Evolutionary conservation across 2,329 filamentous ascomycete genomes (phyloP).

Genomic region (Botryotinia calthae): DNA sequence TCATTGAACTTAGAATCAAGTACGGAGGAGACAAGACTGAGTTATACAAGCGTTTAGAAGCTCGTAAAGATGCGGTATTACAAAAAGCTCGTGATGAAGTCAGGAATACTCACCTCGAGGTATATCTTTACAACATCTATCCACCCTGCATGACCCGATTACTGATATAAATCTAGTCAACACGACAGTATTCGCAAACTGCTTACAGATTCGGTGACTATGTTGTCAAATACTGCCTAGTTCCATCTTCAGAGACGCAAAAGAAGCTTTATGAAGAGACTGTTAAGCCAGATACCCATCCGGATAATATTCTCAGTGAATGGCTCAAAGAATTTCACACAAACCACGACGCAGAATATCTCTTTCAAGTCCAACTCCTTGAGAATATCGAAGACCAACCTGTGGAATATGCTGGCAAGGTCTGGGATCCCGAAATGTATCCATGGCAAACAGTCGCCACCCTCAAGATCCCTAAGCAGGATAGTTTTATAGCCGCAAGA

Average conservation of each 20-base stretch:
- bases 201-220: slow-evolving; percentile 49
- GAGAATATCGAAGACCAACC: slow-evolving; percentile 48
- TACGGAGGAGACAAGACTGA: slow-evolving; percentile 41
- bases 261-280: slow-evolving; percentile 42
- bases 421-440: slow-evolving; percentile 48
- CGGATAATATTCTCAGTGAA: slow-evolving; percentile 41
- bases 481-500: slow-evolving; percentile 42
- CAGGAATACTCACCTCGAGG: slow-evolving; percentile 34
- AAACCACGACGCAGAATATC: slow-evolving; percentile 43
- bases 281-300: slow-evolving; percentile 39
- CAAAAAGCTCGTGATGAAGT: slow-evolving; percentile 43
- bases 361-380: slow-evolving; percentile 47
- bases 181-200: slow-evolving; percentile 46
- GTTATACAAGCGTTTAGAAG: slow-evolving; percentile 44
- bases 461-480: slow-evolving; percentile 43
- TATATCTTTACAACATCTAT: neutral
- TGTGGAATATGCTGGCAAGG: slow-evolving; percentile 44
- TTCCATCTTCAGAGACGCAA: slow-evolving; percentile 44
- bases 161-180: slow-evolving; percentile 34
- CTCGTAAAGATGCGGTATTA: slow-evolving; percentile 40
- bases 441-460: slow-evolving; percentile 48
- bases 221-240: slow-evolving; percentile 48
- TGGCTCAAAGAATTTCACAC: slow-evolving; percentile 44
- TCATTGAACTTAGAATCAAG: slow-evolving; percentile 43
- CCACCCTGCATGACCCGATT: slow-evolving; percentile 33